Evolutionary conservation across 768 basidiomycete species (phyloP), one percentile per base, ranked within the genome.

Genomic region (Agaricus blazei): DNA sequence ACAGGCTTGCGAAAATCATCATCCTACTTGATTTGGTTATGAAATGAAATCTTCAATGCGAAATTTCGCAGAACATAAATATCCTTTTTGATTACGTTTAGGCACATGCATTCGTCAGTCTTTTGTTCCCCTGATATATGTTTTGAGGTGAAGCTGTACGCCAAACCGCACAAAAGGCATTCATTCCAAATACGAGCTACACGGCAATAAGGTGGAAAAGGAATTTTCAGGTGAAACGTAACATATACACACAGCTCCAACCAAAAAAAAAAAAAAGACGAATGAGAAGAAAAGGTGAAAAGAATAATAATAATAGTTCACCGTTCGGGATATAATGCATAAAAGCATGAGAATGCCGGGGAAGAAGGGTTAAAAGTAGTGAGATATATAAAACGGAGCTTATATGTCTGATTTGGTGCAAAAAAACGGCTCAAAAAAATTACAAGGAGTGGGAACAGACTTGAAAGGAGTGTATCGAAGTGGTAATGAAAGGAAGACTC

Each of bases 271-370:
- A 38, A 42, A 42, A 23, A 48, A 47, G 14, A 27, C n/a, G 14
- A 43, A 42, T 29, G 48, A 12, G 15, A 43, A 55, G 38, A 19
- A 48, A 41, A 49, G 38, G 48, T 14, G 38, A 24, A 48, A 56
- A 49, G 34, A 56, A 56, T 56, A 56, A 56, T 56, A 50, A 56
- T 56, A 56, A 49, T 52, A 37, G 24, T 52, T 51, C 48, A 56
- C 48, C 48, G 54, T 56, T 50, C 47, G 24, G 54, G 48, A 49
- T 50, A 56, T 56, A 56, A 56, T 56, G 54, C 54, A 36, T 54
- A 36, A 48, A 37, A 42, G 54, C 48, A 44, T 50, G 42, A 49
- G 46, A 36, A 43, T 48, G 38, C 40, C n/a, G 43, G n/a, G 44
- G 46, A 37, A 24, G 44, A 46, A 23, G 37, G 48, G 34, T 41